Base-by-base conservation (phyloP, 768 basidiomycete species). In the Naganishia onofrii region DNA sequence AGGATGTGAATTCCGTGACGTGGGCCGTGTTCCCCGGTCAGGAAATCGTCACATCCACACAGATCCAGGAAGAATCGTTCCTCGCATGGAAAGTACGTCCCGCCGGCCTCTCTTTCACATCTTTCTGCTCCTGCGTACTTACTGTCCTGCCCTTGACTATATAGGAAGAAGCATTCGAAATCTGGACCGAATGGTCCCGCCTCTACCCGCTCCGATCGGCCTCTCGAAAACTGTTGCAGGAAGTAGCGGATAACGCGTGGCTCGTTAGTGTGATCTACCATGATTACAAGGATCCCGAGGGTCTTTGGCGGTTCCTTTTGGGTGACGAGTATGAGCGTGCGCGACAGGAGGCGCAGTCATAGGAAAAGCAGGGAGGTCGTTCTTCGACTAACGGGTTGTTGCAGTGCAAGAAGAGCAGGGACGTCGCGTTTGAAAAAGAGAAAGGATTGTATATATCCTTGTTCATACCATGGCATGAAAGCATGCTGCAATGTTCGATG, bases 11-110 rank as follows among this genome's bases (percentile, higher is more conserved):
- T 80, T 94, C 93, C 0, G 96, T 99, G 8, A 99, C 96, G 0
- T 99, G 96, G 96, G 96, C 94, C 68, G 89, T 98, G 7, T 99
- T 99, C 80, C 92, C 93, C 0, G 96, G 92, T 0, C 91, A 96
- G 78, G 96, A 99, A 81, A 89, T 99, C 55, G 87, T 89, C 1
- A 95, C 97, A 76, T 91, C 95, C 6, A 99, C 96, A 0, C 93
- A 98, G 74, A 98, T 99, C 42, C 96, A 97, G 77, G 87, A 87
- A 60, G 90, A 93, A 77, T 95, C 92, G 17, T 99, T 99, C 84
- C 82, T 91, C 42, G 89, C 92, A 0, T 99, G 96, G 96, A 97
- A 94, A 89, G 95, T 93, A 55, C 60, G 85, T 38, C 57, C 6
- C 4, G 13, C n/a, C n/a, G n/a, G n/a, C n/a, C n/a, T 55, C 42